Evolutionary conservation across 805 yeast species (phyloP).

Genomic region (Wickerhamiella bombiphila): DNA sequence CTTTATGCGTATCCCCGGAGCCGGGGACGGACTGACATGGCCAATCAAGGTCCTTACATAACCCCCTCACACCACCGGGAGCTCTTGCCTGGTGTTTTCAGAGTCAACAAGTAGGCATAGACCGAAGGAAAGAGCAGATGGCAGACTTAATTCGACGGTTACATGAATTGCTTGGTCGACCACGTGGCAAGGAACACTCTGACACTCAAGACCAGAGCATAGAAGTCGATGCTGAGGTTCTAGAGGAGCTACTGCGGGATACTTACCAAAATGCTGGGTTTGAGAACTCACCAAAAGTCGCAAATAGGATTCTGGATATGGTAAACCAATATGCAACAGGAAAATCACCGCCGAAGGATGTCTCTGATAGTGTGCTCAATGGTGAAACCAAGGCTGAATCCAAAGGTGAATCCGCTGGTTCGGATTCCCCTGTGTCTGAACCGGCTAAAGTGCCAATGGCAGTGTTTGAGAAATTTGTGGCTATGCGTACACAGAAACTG

Average conservation of each 20-base stretch:
- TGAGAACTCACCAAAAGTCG: conserved; percentile 3
- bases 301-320: conserved; percentile 9
- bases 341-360: neutral
- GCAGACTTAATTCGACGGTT: neutral
- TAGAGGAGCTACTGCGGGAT: conserved; percentile 10
- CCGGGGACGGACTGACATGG: too few relatives aligned
- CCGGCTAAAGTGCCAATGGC: conserved; percentile 6
- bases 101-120: too few relatives aligned
- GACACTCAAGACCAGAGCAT: conserved; percentile 4
- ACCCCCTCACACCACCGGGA: too few relatives aligned
- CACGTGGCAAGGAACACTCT: neutral
- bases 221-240: conserved; percentile 10
- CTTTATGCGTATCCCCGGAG: too few relatives aligned
- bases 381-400: neutral
- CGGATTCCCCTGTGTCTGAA: neutral
- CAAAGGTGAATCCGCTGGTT: neutral
- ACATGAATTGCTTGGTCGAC: neutral
- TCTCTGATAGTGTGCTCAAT: neutral
- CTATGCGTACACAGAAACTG: conserved; percentile 16
- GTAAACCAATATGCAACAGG: conserved; percentile 7
- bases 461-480: conserved; percentile 16
- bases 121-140: too few relatives aligned
- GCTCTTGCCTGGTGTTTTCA: too few relatives aligned
- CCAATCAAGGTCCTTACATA: too few relatives aligned
- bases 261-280: conserved; percentile 9